Evolutionary conservation across 208 protist species (phyloP).

Genomic region (Porcisia deanei): DNA sequence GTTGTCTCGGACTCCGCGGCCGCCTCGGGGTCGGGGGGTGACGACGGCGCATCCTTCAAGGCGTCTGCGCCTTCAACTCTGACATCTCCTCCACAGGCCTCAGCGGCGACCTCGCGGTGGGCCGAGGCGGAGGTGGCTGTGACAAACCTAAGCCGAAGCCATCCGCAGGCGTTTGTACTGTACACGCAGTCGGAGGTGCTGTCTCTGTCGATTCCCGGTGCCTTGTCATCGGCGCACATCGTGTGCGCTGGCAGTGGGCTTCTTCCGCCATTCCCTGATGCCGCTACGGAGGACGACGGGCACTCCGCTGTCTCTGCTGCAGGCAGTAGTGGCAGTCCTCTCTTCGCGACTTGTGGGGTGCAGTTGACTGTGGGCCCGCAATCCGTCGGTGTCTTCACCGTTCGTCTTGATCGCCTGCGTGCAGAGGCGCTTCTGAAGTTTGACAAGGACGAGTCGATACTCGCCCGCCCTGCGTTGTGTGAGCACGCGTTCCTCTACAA

Average conservation of each 20-base stretch:
- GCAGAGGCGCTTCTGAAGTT: slow-evolving; percentile 66
- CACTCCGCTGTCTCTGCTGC: not conserved
- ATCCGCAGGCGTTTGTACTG: slow-evolving; percentile 35
- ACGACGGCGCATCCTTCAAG: not conserved
- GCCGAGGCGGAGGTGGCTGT: slow-evolving; percentile 25
- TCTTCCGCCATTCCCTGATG: slow-evolving; percentile 6
- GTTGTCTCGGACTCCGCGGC: not conserved
- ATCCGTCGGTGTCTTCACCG: slow-evolving; percentile 48
- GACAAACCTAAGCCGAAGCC: slow-evolving; percentile 27
- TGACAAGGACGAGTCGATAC: slow-evolving; percentile 52
- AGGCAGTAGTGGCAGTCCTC: not conserved
- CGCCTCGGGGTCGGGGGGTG: not conserved
- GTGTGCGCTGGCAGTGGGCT: slow-evolving; percentile 9
- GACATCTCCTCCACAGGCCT: not conserved
- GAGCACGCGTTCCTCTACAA: slow-evolving; percentile 80
- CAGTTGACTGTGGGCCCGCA: slow-evolving; percentile 39
- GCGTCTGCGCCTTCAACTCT: slow-evolving; percentile 14
- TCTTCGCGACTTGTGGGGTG: slow-evolving; percentile 2
- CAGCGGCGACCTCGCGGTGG: slow-evolving; percentile 12
- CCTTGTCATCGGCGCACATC: not conserved
- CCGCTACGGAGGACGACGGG: slow-evolving; percentile 8
- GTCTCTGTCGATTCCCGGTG: slow-evolving; percentile 14
- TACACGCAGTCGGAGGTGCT: slow-evolving; percentile 46
- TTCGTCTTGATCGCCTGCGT: slow-evolving; percentile 64
- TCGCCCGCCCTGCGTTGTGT: slow-evolving; percentile 40